Evolutionary conservation across 2,329 filamentous ascomycete genomes (phyloP).

Genomic region (Paecilomyces dactylethromorphus): DNA sequence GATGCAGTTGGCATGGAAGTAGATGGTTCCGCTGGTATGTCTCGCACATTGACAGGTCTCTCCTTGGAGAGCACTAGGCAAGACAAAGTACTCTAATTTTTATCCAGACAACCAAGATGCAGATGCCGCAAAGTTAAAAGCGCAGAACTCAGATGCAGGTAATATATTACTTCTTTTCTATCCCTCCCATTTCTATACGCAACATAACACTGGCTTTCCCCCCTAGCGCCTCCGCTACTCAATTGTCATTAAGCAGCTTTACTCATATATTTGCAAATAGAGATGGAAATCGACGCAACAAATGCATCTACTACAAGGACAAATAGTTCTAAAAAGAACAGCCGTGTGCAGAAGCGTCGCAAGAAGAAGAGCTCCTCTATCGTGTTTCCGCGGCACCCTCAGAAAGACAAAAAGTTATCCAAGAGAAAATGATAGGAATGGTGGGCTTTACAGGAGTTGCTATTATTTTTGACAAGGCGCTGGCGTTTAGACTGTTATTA

Average conservation of each 20-base stretch:
- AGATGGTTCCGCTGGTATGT: slow-evolving; percentile 11
- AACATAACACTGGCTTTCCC: not conserved
- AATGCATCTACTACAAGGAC: slow-evolving; percentile 13
- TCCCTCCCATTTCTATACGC: not conserved
- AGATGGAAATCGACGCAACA: slow-evolving; percentile 34
- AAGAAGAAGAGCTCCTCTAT: slow-evolving; percentile 33
- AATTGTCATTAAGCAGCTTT: slow-evolving; percentile 2
- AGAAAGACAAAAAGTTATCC: slow-evolving; percentile 22
- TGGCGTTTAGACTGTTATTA: not conserved
- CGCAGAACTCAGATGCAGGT: not conserved
- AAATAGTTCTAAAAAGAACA: slow-evolving; percentile 17
- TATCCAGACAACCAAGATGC: not conserved
- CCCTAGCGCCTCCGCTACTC: not conserved
- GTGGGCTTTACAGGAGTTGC: not conserved
- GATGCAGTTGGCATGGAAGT: slow-evolving; percentile 31
- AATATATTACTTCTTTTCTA: not conserved
- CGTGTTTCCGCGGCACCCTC: slow-evolving; percentile 28
- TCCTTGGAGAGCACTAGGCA: not conserved
- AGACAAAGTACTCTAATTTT: not conserved
- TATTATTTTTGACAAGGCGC: not conserved
- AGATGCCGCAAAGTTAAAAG: not conserved
- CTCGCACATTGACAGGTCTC: not conserved
- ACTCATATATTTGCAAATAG: slow-evolving; percentile 14
- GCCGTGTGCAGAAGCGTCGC: slow-evolving; percentile 33
- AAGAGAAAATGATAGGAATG: slow-evolving; percentile 23